These are phyloP conservation scores for Taphrina deformans DNA, from an alignment of 1,139 yeast genomes.

Conservation along the genomic window DNA sequence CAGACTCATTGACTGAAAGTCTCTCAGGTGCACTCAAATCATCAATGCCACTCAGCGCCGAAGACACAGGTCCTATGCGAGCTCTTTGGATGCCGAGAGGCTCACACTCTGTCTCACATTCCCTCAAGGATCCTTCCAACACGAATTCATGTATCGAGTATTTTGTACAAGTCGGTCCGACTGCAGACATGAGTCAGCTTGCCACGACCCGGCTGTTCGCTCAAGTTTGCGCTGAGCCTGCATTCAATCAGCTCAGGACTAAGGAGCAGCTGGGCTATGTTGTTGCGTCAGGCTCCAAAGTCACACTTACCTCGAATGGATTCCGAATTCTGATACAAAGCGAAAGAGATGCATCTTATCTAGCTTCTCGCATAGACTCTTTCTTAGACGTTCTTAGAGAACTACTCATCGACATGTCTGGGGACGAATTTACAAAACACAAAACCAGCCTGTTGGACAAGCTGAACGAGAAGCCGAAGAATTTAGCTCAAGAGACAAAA, in stretches of 20 bases:
- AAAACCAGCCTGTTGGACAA: conserved; percentile 66
- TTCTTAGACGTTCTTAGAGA: conserved; percentile 54
- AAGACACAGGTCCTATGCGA: neutral
- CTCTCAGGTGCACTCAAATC: neutral
- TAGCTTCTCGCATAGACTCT: conserved; percentile 73
- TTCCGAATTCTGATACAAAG: conserved; percentile 81
- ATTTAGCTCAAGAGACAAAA: conserved; percentile 70
- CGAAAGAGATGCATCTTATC: conserved; percentile 70
- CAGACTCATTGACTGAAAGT: neutral
- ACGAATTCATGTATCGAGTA: conserved; percentile 84
- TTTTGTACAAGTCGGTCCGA: conserved; percentile 65
- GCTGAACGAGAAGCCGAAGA: conserved; percentile 70
- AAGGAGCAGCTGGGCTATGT: conserved; percentile 90
- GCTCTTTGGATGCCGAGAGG: conserved; percentile 29
- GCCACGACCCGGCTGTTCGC: conserved; percentile 66
- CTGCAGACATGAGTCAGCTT: conserved; percentile 46
- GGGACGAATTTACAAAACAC: conserved; percentile 66
- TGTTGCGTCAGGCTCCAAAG: conserved; percentile 73
- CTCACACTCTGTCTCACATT: conserved; percentile 49
- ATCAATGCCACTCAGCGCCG: neutral
- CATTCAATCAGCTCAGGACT: conserved; percentile 84
- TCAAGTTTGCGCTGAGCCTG: conserved; percentile 78
- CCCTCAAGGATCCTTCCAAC: conserved; percentile 65
- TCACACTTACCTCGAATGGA: conserved; percentile 73
- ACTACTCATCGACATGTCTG: conserved; percentile 51